Evolutionary conservation across 2,329 filamentous ascomycete species (phyloP).

Genomic region (Colletotrichum agaves): DNA sequence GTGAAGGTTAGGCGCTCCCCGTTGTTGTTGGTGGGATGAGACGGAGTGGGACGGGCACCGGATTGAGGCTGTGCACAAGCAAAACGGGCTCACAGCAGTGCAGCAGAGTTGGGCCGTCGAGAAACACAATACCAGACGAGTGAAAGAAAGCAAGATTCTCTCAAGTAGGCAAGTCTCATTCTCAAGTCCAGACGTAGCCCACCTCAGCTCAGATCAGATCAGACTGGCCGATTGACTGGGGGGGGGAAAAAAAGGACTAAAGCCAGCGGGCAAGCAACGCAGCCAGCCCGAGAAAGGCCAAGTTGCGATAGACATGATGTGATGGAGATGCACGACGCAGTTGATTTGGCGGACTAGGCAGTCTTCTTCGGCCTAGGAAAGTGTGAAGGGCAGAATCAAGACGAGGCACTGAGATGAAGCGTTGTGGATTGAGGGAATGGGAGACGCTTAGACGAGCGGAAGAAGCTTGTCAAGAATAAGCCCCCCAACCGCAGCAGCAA

Average conservation of each 20-base stretch:
- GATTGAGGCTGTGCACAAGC: conserved; percentile 34
- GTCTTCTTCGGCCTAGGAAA: too few species aligned
- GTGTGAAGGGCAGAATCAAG: too few species aligned
- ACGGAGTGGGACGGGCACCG: conserved; percentile 24
- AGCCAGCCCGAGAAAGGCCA: not conserved
- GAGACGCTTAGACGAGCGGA: too few species aligned
- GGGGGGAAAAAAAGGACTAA: too few species aligned
- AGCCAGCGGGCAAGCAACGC: not conserved
- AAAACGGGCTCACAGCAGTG: not conserved
- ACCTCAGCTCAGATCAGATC: not conserved
- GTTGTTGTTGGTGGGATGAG: conserved; percentile 26
- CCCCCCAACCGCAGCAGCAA: too few species aligned
- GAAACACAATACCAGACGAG: too few species aligned
- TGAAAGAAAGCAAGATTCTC: not conserved
- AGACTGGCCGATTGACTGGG: not conserved
- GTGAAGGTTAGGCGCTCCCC: not conserved
- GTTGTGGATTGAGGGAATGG: too few species aligned
- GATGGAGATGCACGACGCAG: not conserved
- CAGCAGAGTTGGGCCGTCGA: too few species aligned
- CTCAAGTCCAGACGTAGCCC: not conserved
- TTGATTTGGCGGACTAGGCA: not conserved
- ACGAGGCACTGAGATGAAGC: too few species aligned
- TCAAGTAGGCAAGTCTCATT: too few species aligned
- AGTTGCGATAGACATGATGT: not conserved
- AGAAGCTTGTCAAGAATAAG: too few species aligned